Evolutionary conservation across 108 stramenopile species (phyloP), one percentile per base, ranked within the genome.

Genomic region (Skeletonema costatum): DNA sequence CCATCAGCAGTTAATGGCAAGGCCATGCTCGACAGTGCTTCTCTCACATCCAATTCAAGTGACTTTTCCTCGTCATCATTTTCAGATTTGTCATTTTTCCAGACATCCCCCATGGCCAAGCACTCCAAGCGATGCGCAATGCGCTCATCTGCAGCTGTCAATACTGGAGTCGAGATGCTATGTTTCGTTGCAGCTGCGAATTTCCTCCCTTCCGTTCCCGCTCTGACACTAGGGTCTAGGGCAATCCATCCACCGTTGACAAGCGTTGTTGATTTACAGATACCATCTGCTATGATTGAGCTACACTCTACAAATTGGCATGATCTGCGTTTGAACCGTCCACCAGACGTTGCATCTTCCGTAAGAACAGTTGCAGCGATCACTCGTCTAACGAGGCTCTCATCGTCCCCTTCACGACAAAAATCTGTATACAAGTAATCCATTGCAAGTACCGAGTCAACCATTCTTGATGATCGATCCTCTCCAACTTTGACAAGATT

Each of bases 241-340:
- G 90, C 89, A 17, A 90, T 31, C 93, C 93, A 96, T 5, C 96
- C 96, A 17, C 96, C 96, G 71, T 94, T 96, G 39, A 93, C 36
- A 21, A 94, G 16, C 0, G 90, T 85, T 0, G 89, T 71, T 42
- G 61, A 12, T 31, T 62, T 29, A 8, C 53, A 56, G 5, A 56
- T 19, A 10, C 62, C 21, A 56, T 50, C 31, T 6, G 53, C 33
- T 13, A 60, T 29, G 32, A 62, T 50, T 31, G 68, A 65, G 53
- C 53, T 56, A 7, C 53, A 56, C 19, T 56, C 53, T 10, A 91
- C 76, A 61, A 86, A 75, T 42, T 84, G 74, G 72, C 90, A 93
- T 4, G 90, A 72, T 70, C 76, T 76, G 4, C 96, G 88, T 68
- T 92, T 93, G 70, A 94, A 96, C 0, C 92, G 68, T 5, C 96